Percentiles rank a stretch among this genome's conserved stretches.
These are phyloP conservation scores for Omphalotus guepiniiformis DNA, from an alignment of 768 basidiomycete genomes.

Conservation along the genomic window DNA sequence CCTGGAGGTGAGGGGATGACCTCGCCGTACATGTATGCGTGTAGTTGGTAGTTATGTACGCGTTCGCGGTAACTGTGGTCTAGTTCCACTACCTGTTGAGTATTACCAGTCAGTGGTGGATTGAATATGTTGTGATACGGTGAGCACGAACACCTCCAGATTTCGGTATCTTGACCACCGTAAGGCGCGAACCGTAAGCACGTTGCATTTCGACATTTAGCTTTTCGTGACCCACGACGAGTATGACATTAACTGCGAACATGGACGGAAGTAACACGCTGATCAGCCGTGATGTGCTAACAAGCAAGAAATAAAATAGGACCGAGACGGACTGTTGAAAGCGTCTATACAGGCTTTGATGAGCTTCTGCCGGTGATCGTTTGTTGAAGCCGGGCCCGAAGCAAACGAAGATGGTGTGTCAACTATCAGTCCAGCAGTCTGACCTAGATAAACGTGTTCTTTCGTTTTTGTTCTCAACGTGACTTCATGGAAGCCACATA, in stretches of 20 bases:
- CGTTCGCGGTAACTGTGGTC: slow-evolving; percentile 78
- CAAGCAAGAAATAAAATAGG: too few species aligned
- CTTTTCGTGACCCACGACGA: slow-evolving; percentile 96
- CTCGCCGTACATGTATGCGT: slow-evolving; percentile 92
- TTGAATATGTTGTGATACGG: not conserved
- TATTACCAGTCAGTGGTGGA: slow-evolving; percentile 1
- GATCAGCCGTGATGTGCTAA: too few species aligned
- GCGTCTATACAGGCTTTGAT: slow-evolving; percentile 86
- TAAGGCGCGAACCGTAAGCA: slow-evolving; percentile 61
- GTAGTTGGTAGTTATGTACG: slow-evolving; percentile 73
- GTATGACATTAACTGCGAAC: slow-evolving; percentile 78
- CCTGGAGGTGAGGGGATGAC: slow-evolving; percentile 61
- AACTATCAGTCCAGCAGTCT: slow-evolving; percentile 75
- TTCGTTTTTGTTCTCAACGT: too few species aligned
- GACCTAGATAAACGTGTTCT: too few species aligned
- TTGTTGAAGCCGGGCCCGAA: slow-evolving; percentile 49
- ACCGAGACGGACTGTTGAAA: slow-evolving; percentile 65
- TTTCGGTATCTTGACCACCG: slow-evolving; percentile 91
- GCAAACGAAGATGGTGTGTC: slow-evolving; percentile 83
- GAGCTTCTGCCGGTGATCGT: slow-evolving; percentile 69
- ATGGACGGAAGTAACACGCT: slow-evolving; percentile 8
- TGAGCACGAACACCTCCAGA: slow-evolving; percentile 77
- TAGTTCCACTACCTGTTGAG: slow-evolving; percentile 78
- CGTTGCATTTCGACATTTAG: slow-evolving; percentile 94
- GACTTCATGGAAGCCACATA: slow-evolving; percentile 22